These are phyloP conservation scores for Epichloe typhina DNA, from an alignment of 2,329 filamentous ascomycete species.

Conservation along the genomic window DNA sequence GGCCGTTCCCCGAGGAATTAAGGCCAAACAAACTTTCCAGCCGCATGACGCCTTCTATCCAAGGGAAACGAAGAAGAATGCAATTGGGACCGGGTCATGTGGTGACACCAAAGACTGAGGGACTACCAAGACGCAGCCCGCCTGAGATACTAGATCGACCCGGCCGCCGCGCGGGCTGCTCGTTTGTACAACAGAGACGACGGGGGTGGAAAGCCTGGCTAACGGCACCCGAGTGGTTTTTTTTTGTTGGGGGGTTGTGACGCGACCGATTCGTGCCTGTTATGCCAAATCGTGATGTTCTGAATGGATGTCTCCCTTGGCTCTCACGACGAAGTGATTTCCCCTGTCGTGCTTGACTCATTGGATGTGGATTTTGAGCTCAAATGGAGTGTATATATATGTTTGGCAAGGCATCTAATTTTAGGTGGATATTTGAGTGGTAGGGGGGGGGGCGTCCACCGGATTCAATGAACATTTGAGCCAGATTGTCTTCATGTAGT, in stretches of 20 bases:
- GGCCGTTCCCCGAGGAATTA: not conserved
- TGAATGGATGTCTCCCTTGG: no score
- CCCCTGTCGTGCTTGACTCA: no score
- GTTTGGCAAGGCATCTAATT: no score
- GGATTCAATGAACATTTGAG: no score
- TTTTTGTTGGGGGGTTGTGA: no score
- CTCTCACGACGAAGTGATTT: no score
- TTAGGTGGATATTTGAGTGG: no score
- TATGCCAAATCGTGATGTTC: not conserved
- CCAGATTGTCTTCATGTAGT: no score
- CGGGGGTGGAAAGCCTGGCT: not conserved
- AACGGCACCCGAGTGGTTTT: not conserved
- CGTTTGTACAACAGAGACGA: not conserved
- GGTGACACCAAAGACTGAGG: not conserved
- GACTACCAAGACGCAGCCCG: not conserved
- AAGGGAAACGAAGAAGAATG: not conserved
- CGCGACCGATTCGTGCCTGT: not conserved
- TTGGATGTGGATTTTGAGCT: no score
- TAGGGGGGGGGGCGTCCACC: no score
- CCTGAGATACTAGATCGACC: not conserved
- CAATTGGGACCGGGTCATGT: not conserved
- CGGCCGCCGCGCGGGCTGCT: not conserved
- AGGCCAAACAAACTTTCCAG: not conserved
- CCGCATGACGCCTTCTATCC: not conserved
- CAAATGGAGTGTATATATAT: no score